Evolutionary conservation across 2,329 filamentous ascomycete species (phyloP).

Genomic region (Aspergillus quadrilineatus): DNA sequence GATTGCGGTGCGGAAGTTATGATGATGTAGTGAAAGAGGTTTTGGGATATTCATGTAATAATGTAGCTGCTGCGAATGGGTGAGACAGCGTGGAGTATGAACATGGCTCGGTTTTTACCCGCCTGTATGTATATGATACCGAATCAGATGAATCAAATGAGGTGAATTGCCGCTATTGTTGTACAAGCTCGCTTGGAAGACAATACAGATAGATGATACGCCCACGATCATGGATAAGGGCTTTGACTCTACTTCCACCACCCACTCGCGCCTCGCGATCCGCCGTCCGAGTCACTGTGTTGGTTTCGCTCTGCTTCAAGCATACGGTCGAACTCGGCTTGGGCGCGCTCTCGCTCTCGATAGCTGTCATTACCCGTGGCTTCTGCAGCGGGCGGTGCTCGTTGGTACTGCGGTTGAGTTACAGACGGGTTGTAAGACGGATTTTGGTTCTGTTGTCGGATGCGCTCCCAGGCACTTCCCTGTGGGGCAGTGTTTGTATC

Average conservation of each 20-base stretch:
- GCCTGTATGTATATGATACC: background rate
- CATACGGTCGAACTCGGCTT: conserved; percentile 45
- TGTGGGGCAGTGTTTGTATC: background rate
- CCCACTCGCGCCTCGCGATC: conserved; percentile 9
- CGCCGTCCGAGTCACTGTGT: conserved; percentile 14
- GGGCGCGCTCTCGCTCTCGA: conserved; percentile 39
- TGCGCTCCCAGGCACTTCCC: background rate
- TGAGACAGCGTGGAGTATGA: no score
- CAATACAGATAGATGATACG: background rate
- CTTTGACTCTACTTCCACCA: conserved; percentile 22
- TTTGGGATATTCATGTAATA: background rate
- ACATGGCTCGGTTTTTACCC: no score
- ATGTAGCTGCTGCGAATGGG: no score
- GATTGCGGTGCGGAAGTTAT: background rate
- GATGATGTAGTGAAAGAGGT: background rate
- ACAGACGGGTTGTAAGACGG: background rate
- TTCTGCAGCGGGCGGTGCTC: background rate
- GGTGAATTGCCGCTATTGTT: background rate
- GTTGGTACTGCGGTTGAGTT: background rate
- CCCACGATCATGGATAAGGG: background rate
- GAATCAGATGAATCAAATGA: background rate
- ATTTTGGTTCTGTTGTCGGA: background rate
- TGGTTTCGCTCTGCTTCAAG: conserved; percentile 41
- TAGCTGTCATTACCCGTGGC: conserved; percentile 21
- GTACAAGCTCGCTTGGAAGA: background rate